Conservation (phyloP, 257 asterid species). For the Henckelia pumila region DNA sequence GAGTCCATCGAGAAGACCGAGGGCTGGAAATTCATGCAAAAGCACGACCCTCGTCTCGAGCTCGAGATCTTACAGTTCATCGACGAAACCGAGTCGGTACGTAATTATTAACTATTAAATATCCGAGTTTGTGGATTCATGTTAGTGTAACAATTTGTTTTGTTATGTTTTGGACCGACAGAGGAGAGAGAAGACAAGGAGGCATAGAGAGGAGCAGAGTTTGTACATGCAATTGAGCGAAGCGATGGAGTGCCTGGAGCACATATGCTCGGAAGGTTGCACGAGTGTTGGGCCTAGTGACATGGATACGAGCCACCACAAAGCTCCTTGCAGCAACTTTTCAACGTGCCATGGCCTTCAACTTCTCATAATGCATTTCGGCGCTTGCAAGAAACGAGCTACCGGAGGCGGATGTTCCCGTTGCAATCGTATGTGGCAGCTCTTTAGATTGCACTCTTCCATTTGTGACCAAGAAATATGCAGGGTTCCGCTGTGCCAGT, state of each 20-base stretch:
- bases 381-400: slow-evolving; percentile 63
- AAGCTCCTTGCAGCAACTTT: slow-evolving; percentile 73
- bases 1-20: too few relatives aligned
- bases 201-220: slow-evolving; percentile 53
- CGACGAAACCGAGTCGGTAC: too few relatives aligned
- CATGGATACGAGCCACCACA: slow-evolving; percentile 49
- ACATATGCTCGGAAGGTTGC: slow-evolving; percentile 88
- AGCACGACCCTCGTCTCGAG: too few relatives aligned
- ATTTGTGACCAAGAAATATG: slow-evolving; percentile 77
- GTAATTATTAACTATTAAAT: too few relatives aligned
- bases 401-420: slow-evolving; percentile 74
- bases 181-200: slow-evolving; percentile 65
- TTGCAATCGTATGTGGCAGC: slow-evolving; percentile 96
- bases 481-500: slow-evolving; percentile 94
- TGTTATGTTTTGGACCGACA: slow-evolving; percentile 22
- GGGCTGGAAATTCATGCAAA: too few relatives aligned
- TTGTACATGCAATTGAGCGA: slow-evolving; percentile 72
- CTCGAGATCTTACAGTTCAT: too few relatives aligned
- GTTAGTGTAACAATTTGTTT: neutral
- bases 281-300: slow-evolving; percentile 69
- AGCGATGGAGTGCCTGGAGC: slow-evolving; percentile 88
- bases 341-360: slow-evolving; percentile 87
- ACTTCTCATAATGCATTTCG: slow-evolving; percentile 74
- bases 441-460: slow-evolving; percentile 68
- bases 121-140: neutral